Evolutionary conservation across 495 filamentous ascomycete genomes (phyloP), one percentile per base, ranked within the genome.

Genomic region (Penicillium lagena): DNA sequence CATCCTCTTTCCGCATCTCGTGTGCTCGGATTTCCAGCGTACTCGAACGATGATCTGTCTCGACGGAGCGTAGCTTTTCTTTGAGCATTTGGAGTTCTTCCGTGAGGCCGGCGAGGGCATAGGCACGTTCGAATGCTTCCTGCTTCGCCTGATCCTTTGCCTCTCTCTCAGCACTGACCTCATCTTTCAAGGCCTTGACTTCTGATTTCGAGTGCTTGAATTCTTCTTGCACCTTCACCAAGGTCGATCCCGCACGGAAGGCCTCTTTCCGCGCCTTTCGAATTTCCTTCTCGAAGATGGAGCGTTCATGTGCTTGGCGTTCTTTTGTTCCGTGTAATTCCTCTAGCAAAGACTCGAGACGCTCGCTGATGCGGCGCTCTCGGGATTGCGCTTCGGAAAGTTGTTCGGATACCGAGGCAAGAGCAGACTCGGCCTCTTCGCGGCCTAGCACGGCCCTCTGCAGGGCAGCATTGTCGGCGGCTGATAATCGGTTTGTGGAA

Each of bases 281-380:
- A 31, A 91, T 81, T 58, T 94, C 89, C 54, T 93, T 94, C 63
- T 94, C 87, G 69, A 86, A 91, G 22, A 89, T 64, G 15, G 79
- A 58, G 58, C 85, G 74, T 43, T 86, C 82, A 56, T 89, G 82
- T 12, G 75, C 77, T 51, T 87, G 77, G 11, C 82, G 82, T 56
- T 91, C 86, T 67, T 91, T 90, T 12, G 77, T 70, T 14, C 78
- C 72, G 29, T 84, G 81, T 35, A 87, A 76, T 54, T 87, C 86
- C 64, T 91, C 89, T 74, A 90, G 80, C 10, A 90, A 70, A 35
- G 75, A 79, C 55, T 94, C 89, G 15, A 93, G 62, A 52, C 87
- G 73, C 63, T 90, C 87, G 13, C 79, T 83, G 8, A 90, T 86
- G 46, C 75, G 83, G 38, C 82, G 73, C 62, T 91, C 86, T 39